These are phyloP conservation scores for Artemisia annua DNA, from an alignment of 129 eudicot species.

Conservation along the genomic window DNA sequence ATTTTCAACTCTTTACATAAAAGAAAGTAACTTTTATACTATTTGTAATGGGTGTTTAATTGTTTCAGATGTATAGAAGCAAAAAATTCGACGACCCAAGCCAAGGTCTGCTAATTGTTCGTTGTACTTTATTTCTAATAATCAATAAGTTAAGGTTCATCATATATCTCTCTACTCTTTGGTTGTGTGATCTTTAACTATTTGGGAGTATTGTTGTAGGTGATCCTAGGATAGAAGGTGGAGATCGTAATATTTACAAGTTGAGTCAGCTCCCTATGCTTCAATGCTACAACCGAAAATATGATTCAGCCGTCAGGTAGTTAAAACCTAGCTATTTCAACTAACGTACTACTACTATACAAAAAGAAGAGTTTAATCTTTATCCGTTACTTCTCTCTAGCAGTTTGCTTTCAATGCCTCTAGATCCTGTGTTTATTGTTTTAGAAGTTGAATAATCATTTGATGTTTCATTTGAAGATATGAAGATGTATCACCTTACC, in stretches of 20 bases:
- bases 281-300: slow-evolving; percentile 59
- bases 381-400: not conserved
- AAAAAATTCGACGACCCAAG: slow-evolving; percentile 72
- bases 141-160: slow-evolving; percentile 27
- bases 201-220: slow-evolving; percentile 15
- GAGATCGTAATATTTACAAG: slow-evolving; percentile 68
- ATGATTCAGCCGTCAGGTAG: slow-evolving; percentile 47
- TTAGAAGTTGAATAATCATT: slow-evolving; percentile 7
- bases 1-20: not conserved
- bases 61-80: slow-evolving; percentile 81
- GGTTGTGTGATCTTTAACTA: slow-evolving; percentile 10
- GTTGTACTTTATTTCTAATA: slow-evolving; percentile 1
- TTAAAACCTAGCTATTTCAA: not conserved
- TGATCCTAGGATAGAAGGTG: slow-evolving; percentile 61
- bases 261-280: slow-evolving; percentile 80
- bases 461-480: slow-evolving; percentile 30
- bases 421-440: slow-evolving; percentile 21
- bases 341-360: not conserved
- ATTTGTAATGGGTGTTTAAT: slow-evolving; percentile 25
- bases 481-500: slow-evolving; percentile 43
- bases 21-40: not conserved
- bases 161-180: not conserved
- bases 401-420: slow-evolving; percentile 1
- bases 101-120: slow-evolving; percentile 50
- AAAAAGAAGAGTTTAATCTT: not conserved